Conservation (phyloP, 257 asterid genomes). For the Rehmannia glutinosa region DNA sequence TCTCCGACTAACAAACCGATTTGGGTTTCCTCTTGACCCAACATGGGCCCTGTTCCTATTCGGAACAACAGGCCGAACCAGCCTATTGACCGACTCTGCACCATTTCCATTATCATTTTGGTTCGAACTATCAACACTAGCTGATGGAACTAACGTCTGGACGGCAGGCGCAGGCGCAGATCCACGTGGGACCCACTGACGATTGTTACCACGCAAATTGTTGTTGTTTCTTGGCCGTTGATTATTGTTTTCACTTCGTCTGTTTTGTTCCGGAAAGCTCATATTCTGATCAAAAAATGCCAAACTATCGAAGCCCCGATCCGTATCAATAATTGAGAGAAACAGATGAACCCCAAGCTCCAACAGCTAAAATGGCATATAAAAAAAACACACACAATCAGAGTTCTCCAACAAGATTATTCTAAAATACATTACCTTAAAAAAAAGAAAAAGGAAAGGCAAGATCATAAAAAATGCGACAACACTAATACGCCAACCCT, state of each 20-base stretch:
- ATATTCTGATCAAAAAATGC: conserved; percentile 46
- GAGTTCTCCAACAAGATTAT: not conserved
- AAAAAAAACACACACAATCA: not conserved
- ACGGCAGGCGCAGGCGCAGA: conserved; percentile 27
- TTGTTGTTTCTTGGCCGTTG: conserved; percentile 51
- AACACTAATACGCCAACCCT: conserved; percentile 12
- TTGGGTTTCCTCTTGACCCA: conserved; percentile 37
- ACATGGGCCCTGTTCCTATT: conserved; percentile 3
- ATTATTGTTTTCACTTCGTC: conserved; percentile 42
- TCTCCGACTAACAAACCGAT: conserved; percentile 30
- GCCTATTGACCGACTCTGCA: conserved; percentile 27
- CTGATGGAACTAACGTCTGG: conserved; percentile 20
- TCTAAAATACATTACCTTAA: not conserved
- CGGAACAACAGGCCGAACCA: conserved; percentile 19
- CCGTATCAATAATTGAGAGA: conserved; percentile 12
- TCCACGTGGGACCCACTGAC: conserved; percentile 82
- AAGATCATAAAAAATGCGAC: not conserved
- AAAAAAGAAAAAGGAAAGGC: not conserved
- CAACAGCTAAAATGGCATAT: conserved; percentile 12
- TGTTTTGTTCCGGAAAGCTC: conserved; percentile 64
- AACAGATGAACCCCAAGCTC: conserved; percentile 13
- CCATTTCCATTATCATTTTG: conserved; percentile 27
- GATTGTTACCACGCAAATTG: conserved; percentile 43
- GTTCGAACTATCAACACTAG: conserved; percentile 23
- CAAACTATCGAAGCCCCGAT: conserved; percentile 25